Percentiles rank a stretch among this genome's conserved stretches.
These are phyloP conservation scores for Rhizopus microsporus DNA, from an alignment of 371 early-diverging fungal genomes.

Conservation along the genomic window DNA sequence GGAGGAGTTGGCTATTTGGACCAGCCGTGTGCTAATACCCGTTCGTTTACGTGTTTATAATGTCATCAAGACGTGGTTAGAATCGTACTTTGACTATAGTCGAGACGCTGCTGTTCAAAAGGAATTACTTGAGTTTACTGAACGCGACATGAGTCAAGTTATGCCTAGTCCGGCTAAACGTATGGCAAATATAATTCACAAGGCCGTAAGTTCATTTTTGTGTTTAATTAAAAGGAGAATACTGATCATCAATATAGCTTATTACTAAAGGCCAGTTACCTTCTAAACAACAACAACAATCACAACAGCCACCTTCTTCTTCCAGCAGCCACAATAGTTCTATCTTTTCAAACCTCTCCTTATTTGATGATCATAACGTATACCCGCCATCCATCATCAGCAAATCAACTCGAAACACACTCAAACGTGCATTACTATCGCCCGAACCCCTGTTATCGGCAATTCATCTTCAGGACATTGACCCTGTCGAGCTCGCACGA, in stretches of 20 bases:
- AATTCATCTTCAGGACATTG: conserved; percentile 66
- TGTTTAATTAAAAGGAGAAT: too few species aligned
- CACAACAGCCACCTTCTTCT: not conserved
- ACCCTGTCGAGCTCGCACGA: conserved; percentile 75
- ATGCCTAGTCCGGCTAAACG: conserved; percentile 50
- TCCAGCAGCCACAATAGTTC: conserved; percentile 19
- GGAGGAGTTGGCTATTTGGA: conserved; percentile 77
- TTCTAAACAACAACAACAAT: conserved; percentile 13
- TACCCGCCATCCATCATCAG: conserved; percentile 32
- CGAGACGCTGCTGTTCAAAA: conserved; percentile 50
- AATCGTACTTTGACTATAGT: conserved; percentile 73
- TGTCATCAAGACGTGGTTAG: conserved; percentile 91
- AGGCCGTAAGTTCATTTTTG: conserved; percentile 30
- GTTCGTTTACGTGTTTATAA: conserved; percentile 87
- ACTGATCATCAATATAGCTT: conserved; percentile 11
- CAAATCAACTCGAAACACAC: conserved; percentile 33
- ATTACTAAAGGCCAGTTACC: conserved; percentile 13
- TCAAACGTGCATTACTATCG: conserved; percentile 35
- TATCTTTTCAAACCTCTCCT: conserved; percentile 33
- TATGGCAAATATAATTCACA: conserved; percentile 40
- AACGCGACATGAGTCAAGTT: conserved; percentile 30
- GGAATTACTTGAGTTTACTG: conserved; percentile 28
- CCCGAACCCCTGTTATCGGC: not conserved
- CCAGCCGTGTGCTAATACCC: conserved; percentile 80
- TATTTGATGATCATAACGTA: conserved; percentile 38